Evolutionary conservation across 352 stramenopile species (phyloP).

Genomic region (Globisporangium spiculum): DNA sequence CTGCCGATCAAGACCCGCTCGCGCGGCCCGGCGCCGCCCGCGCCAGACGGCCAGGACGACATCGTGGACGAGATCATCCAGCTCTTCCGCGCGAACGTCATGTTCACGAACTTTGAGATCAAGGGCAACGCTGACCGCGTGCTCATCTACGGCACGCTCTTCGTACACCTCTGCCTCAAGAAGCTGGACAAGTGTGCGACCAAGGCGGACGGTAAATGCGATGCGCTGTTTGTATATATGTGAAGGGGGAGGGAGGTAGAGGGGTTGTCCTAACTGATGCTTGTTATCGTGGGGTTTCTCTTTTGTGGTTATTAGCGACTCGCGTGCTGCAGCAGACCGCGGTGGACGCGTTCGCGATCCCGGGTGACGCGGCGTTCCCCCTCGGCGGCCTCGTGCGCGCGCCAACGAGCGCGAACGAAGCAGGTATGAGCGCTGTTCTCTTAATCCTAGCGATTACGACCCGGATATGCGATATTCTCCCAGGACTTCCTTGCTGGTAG

Average conservation of each 20-base stretch:
- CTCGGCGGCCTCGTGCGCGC: conserved; percentile 80
- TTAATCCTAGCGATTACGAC: not conserved
- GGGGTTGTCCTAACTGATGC: not conserved
- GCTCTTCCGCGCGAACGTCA: conserved; percentile 92
- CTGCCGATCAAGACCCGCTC: conserved; percentile 89
- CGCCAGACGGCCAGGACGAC: conserved; percentile 81
- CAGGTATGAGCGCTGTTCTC: conserved; percentile 32
- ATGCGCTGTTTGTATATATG: not conserved
- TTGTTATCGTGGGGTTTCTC: not conserved
- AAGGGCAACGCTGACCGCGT: conserved; percentile 89
- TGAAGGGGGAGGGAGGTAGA: not conserved
- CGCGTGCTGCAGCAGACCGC: conserved; percentile 80
- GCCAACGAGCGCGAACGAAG: conserved; percentile 69
- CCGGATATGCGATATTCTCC: not conserved
- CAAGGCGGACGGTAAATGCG: conserved; percentile 59
- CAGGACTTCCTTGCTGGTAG: not conserved
- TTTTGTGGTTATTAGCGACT: conserved; percentile 31
- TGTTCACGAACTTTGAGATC: conserved; percentile 94
- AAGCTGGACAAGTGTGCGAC: conserved; percentile 82
- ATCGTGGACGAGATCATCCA: conserved; percentile 93
- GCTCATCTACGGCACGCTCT: conserved; percentile 94
- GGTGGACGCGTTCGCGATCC: conserved; percentile 84
- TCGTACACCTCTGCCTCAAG: conserved; percentile 90
- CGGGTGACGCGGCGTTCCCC: conserved; percentile 80
- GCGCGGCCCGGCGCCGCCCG: conserved; percentile 80